Base-by-base conservation (phyloP, 2,329 filamentous ascomycete species). In the Paracamarosporium sp. region DNA sequence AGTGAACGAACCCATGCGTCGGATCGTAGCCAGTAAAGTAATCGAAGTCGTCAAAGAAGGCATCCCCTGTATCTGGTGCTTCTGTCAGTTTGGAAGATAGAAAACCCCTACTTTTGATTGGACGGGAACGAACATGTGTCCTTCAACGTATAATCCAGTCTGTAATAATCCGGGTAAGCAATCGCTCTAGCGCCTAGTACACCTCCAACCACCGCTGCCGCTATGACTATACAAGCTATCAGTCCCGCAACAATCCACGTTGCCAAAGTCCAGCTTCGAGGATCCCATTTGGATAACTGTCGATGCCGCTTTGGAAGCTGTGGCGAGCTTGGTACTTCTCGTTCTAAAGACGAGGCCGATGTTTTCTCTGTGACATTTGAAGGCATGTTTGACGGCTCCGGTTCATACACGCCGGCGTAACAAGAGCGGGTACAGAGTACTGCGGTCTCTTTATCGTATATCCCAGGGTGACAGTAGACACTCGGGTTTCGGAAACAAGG, bases 11-110 rank as follows among this genome's bases (percentile, higher is more conserved):
- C 36, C 67, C 67, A 28, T 61, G 28, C 5, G 68, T 61, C 3
- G 68, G 67, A 38, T 71, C 68, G 22, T 63, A 54, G n/a, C 54
- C 65, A 4, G 61, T 67, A 57, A 67, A 71, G 56, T 65, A 70
- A 35, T 68, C 58, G 56, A 70, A 71, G 25, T 66, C 55, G 22
- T 64, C 59, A 55, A 71, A 71, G 60, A 71, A 71, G 8, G 51
- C 47, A n/a, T 51, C 43, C 24, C 65, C 67, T 35, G 44, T 24
- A 33, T 66, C 62, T 66, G 20, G 12, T 17, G 24, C 41, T 20
- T 12, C 11, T 4, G 33, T 55, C n/a, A 55, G 31, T 15, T 6
- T 30, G 2, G 6, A 24, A 2, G 3, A n/a, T n/a, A n/a, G n/a
- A n/a, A n/a, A n/a, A n/a, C n/a, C n/a, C n/a, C 12, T 30, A 15